phyloP scores from a whole-genome alignment of 495 filamentous ascomycete species.

The Penicillium tannophilum region DNA sequence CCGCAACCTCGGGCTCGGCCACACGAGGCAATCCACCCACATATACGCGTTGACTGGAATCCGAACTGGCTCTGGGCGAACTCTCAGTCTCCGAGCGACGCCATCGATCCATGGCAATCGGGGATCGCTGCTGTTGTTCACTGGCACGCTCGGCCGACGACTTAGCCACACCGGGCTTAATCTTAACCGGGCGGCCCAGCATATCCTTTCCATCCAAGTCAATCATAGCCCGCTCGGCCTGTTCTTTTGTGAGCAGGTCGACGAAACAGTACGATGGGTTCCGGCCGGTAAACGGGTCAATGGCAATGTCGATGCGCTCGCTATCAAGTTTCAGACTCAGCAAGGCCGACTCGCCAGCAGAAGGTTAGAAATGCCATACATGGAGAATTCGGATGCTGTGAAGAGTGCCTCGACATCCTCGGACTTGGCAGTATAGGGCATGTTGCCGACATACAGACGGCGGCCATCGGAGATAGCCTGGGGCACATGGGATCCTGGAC shows the following conservation, averaged over 20 bases:
- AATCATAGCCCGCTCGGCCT: constrained; percentile 58
- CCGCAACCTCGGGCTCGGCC: constrained; percentile 55
- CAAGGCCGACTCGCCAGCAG: constrained; percentile 12
- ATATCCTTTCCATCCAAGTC: constrained; percentile 55
- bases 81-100: constrained; percentile 20
- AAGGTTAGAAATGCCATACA: constrained; percentile 33
- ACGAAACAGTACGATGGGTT: constrained; percentile 76
- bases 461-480: constrained; percentile 46
- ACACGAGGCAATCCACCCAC: constrained; percentile 64
- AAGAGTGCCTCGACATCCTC: constrained; percentile 64
- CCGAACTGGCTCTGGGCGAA: constrained; percentile 24
- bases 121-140: constrained; percentile 4
- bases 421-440: constrained; percentile 64
- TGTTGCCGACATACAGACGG: constrained; percentile 66
- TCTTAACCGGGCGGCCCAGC: constrained; percentile 58
- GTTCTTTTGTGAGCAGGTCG: constrained; percentile 57
- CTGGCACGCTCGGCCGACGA: constrained; percentile 24
- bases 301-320: constrained; percentile 65
- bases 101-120: constrained; percentile 35
- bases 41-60: constrained; percentile 59
- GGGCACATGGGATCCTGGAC: constrained; percentile 38
- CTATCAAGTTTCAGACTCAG: constrained; percentile 38
- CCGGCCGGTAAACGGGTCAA: constrained; percentile 66
- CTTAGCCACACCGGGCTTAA: constrained; percentile 59
- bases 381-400: constrained; percentile 43